Evolutionary conservation across 116 monocot species (phyloP).

Genomic region (Thalassia testudinum): DNA sequence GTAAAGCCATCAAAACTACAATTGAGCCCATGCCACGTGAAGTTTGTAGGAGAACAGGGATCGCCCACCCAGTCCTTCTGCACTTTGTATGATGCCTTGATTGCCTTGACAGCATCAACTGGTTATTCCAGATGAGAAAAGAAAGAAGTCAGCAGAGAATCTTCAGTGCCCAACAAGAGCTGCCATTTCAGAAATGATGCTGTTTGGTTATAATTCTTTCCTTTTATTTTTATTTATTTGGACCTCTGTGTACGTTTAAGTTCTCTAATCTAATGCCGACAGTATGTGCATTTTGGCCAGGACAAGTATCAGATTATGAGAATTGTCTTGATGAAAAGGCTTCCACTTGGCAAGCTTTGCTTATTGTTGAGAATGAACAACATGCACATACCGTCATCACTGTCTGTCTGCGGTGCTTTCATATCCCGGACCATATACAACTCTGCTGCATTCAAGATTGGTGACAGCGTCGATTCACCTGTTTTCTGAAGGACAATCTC

Average conservation of each 20-base stretch:
- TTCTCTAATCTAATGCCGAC: too few relatives aligned
- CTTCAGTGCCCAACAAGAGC: too few relatives aligned
- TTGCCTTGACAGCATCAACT: slow-evolving; percentile 4
- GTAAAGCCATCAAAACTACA: neutral
- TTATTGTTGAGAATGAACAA: neutral
- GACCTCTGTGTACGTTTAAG: neutral
- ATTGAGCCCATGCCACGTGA: slow-evolving; percentile 1
- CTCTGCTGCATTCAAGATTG: slow-evolving; percentile 10
- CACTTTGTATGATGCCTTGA: slow-evolving; percentile 5
- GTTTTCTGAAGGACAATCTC: neutral
- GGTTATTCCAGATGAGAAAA: neutral
- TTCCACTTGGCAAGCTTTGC: neutral
- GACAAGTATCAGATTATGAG: neutral
- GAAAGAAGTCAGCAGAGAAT: neutral
- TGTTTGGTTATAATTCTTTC: neutral
- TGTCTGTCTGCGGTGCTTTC: neutral
- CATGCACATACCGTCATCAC: slow-evolving; percentile 1
- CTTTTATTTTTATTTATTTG: neutral
- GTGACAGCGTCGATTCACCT: slow-evolving; percentile 1
- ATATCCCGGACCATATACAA: neutral
- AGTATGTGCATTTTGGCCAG: too few relatives aligned
- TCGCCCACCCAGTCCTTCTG: slow-evolving; percentile 13
- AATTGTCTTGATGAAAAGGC: neutral
- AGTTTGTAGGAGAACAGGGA: slow-evolving; percentile 5
- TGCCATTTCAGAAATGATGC: neutral